These are phyloP conservation scores for Fusarium subtropicale DNA, from an alignment of 2,329 filamentous ascomycete genomes.

Conservation along the genomic window DNA sequence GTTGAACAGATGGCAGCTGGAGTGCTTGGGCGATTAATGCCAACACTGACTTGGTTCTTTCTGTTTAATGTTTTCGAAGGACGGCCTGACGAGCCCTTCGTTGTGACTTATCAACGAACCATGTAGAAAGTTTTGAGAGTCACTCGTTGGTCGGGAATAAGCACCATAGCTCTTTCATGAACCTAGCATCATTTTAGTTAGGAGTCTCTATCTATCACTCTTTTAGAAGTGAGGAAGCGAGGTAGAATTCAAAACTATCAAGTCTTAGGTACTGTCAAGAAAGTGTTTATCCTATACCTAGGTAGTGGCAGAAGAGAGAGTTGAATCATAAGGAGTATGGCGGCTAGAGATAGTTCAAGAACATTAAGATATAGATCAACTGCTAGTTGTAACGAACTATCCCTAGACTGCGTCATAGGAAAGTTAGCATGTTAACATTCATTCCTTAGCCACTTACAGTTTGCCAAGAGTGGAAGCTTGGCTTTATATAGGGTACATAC, in stretches of 20 bases:
- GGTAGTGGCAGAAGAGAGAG: neutral
- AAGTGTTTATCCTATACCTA: neutral
- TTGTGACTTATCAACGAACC: neutral
- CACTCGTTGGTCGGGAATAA: neutral
- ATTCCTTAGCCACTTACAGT: neutral
- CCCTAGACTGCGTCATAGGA: too few relatives aligned
- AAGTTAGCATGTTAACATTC: neutral
- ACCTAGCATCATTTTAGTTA: too few relatives aligned
- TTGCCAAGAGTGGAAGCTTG: neutral
- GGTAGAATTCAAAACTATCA: neutral
- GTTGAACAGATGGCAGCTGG: neutral
- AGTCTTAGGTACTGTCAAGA: neutral
- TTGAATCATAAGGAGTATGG: neutral
- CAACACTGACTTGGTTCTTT: neutral
- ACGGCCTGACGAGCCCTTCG: neutral
- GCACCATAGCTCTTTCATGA: neutral
- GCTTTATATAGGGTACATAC: neutral
- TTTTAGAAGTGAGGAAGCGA: accelerated
- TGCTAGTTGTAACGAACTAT: neutral
- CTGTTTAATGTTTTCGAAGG: neutral
- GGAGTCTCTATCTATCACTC: neutral
- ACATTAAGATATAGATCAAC: neutral
- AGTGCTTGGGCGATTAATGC: neutral
- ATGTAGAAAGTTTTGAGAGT: too few relatives aligned
- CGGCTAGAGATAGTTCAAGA: neutral